Percentiles rank a stretch among this genome's conserved stretches.
Conservation (phyloP, 495 filamentous ascomycete species). For the Annulohypoxylon maeteangense region DNA sequence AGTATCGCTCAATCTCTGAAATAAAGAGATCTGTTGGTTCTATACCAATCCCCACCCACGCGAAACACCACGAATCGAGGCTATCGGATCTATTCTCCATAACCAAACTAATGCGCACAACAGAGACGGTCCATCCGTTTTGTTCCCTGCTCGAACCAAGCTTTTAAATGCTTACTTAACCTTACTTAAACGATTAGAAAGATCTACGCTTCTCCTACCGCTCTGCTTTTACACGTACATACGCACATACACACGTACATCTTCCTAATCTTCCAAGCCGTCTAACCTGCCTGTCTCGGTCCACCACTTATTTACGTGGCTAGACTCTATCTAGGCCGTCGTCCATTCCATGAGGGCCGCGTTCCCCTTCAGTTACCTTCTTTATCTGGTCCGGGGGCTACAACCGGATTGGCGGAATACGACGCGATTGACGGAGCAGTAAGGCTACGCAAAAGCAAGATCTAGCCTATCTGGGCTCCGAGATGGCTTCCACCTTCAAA, state of each 20-base stretch:
- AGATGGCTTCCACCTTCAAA: slow-evolving; percentile 13
- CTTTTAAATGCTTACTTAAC: slow-evolving; percentile 13
- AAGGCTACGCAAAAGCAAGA: slow-evolving; percentile 31
- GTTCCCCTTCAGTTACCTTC: slow-evolving; percentile 29
- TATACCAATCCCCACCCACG: slow-evolving; percentile 29
- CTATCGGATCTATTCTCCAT: slow-evolving; percentile 29
- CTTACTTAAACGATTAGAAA: slow-evolving; percentile 9
- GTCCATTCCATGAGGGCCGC: slow-evolving; percentile 8
- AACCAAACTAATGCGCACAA: not conserved
- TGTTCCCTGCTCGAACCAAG: slow-evolving; percentile 4
- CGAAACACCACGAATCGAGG: slow-evolving; percentile 43
- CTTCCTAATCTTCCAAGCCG: not conserved
- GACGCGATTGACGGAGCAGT: slow-evolving; percentile 35
- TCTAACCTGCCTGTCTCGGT: slow-evolving; percentile 37
- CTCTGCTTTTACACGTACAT: slow-evolving; percentile 2
- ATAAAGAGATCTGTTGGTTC: slow-evolving; percentile 16
- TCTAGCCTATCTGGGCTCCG: slow-evolving; percentile 24
- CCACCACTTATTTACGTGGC: slow-evolving; percentile 14
- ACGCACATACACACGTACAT: not conserved
- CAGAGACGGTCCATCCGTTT: not conserved
- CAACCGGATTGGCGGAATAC: slow-evolving; percentile 37
- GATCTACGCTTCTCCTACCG: not conserved
- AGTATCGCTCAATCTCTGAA: not conserved
- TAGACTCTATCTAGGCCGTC: slow-evolving; percentile 8
- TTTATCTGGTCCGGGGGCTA: slow-evolving; percentile 36